Evolutionary conservation across 1,284 basidiomycete species (phyloP), one percentile per base, ranked within the genome.

Genomic region (Marasmius fiardii): DNA sequence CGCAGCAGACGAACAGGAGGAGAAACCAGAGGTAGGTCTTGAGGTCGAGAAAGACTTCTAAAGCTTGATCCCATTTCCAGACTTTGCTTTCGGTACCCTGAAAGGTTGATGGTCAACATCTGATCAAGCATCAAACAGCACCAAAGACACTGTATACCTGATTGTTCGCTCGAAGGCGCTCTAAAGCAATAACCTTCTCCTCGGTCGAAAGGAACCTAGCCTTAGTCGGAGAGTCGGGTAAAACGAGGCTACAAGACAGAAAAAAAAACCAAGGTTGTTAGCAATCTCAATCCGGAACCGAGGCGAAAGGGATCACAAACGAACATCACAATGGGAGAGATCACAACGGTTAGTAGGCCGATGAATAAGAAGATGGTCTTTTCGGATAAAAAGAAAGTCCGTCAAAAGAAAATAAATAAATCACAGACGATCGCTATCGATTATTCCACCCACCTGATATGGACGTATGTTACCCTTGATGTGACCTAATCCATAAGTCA

Each of bases 301-400:
- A 7, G 24, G 14, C 24, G 14, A 10, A 39, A 20, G 43, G 2
- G 20, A 20, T 34, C 23, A 24, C 66, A 37, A n/a, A 71, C 70
- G 35, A 61, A 79, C 71, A 69, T 72, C 18, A 81, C 72, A 52
- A 80, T 57, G 0, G 77, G 78, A 16, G 74, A 75, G 33, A 68
- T 67, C n/a, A 68, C 71, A 20, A 78, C 61, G 6, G 78, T 76
- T 44, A 80, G 60, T 8, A 71, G 64, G 31, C 79, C 80, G 55
- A 79, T 76, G 67, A 80, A 79, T 34, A 80, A 63, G 65, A 79
- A 81, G 54, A 80, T 79, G 16, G 68, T 72, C 69, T 78, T 12
- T 37, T 63, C 26, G 41, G 28, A 20, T 24, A 45, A 28, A n/a
- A n/a, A n/a, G n/a, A n/a, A n/a, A n/a, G n/a, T n/a, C n/a, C n/a